Conservation (phyloP, 2,329 filamentous ascomycete genomes). For the Diaporthe citrichinensis region DNA sequence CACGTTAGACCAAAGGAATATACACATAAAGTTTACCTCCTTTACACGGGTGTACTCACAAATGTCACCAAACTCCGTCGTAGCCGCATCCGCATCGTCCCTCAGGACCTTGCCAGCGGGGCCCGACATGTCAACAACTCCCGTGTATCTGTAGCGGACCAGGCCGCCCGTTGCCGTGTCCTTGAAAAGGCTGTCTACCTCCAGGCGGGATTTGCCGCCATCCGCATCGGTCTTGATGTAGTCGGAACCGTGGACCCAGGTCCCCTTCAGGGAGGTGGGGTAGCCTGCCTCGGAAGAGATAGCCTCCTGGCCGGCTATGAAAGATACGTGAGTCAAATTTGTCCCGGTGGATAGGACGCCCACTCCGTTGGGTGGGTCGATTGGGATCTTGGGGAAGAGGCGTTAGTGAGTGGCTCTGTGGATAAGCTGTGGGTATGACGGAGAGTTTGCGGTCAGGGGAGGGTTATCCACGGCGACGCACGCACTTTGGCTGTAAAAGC, state of each 20-base stretch:
- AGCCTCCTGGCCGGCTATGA: slow-evolving; percentile 47
- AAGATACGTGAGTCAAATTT: slow-evolving; percentile 49
- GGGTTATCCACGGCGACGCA: background rate
- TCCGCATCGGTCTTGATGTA: slow-evolving; percentile 56
- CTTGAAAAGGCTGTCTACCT: slow-evolving; percentile 54
- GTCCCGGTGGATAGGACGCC: slow-evolving; percentile 49
- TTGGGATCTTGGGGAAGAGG: slow-evolving; percentile 45
- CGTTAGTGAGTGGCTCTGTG: slow-evolving; percentile 6
- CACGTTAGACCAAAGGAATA: background rate
- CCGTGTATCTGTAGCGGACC: slow-evolving; percentile 56
- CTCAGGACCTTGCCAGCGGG: slow-evolving; percentile 52
- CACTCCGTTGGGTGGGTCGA: slow-evolving; percentile 48
- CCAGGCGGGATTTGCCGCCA: slow-evolving; percentile 54
- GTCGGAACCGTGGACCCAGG: slow-evolving; percentile 57
- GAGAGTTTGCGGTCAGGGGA: background rate
- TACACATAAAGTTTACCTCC: background rate
- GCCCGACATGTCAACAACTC: slow-evolving; percentile 51
- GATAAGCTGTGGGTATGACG: background rate
- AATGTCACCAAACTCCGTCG: slow-evolving; percentile 55
- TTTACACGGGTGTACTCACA: slow-evolving; percentile 48
- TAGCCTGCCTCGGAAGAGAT: slow-evolving; percentile 55
- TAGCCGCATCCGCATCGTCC: slow-evolving; percentile 53
- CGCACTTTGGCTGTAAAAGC: slow-evolving; percentile 56
- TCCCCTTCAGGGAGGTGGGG: slow-evolving; percentile 54
- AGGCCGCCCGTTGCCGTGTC: slow-evolving; percentile 50